Evolutionary conservation across 2,329 filamentous ascomycete species (phyloP), one percentile per base, ranked within the genome.

Genomic region (Myriosclerotinia duriaeana): DNA sequence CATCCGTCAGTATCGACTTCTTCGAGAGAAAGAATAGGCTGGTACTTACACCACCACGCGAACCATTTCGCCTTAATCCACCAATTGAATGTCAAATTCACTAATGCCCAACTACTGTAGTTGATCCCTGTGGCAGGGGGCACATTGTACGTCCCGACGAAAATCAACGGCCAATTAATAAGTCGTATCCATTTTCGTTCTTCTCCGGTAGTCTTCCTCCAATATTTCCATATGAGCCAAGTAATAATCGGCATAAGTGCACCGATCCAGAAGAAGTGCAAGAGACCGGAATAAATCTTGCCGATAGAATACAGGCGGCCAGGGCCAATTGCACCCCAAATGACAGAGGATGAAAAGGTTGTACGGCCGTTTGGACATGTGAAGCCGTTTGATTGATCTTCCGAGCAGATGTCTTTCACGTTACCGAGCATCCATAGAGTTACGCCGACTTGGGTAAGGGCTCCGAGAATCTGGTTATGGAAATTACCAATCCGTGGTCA

Each of bases 221-320:
- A 71, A 22, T 68, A 69, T 55, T 79, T 80, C 76, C 78, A 79
- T 8, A 77, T 65, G 20, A 73, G 73, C 73, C 77, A 82, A 0
- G 89, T 86, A 15, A 85, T 70, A 30, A 91, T 74, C 2, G 89
- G 89, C 0, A 87, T 78, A 4, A 86, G 61, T 52, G 84, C 86
- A 15, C 89, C 89, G 26, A 89, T 83, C 53, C 91, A 83, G 85
- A 87, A 92, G 78, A 91, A 91, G 80, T 84, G 91, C 74, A 89
- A 85, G 40, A 92, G 80, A 0, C 80, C 80, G 0, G 83, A 80
- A 76, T 92, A 92, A 8, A 90, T 79, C 38, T 87, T 83, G 1
- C 82, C 82, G 80, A 34, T 83, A 77, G 84, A 83, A 86, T 30
- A 85, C 79, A 73, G 81, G 82, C 22, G 65, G 55, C 80, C 79